Evolutionary conservation across 345 rosid genomes (phyloP), one percentile per base, ranked within the genome.

Genomic region (Gynandropsis gynandra): DNA sequence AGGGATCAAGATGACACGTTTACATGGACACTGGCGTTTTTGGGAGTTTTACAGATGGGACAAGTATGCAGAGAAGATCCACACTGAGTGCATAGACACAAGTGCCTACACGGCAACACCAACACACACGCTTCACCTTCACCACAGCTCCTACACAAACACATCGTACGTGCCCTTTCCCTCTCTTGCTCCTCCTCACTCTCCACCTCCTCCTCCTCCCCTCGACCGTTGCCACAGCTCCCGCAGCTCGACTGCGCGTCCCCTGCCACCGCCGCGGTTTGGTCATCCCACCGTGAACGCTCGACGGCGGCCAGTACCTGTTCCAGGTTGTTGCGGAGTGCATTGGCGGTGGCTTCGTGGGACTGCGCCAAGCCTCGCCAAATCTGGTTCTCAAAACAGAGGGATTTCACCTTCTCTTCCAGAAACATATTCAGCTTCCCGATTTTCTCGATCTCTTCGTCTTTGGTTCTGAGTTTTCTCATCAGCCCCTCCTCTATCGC

Each of bases 311-410:
- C n/a, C 4, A 84, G 79, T 27, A 81, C 77, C 40, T 81, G 79
- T 42, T 87, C 85, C 8, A 87, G 65, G 58, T 81, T 76, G 10
- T 70, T 63, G 6, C 96, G 71, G 4, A 87, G 66, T 17, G 87
- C 77, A 68, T 84, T 88, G 49, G 86, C 90, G 0, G 84, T 69
- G 47, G 88, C 95, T 66, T 88, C 86, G 48, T 82, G 84, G 49
- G 73, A 67, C 59, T 80, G 88, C 8, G 97, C 97, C 59, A 84
- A 55, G 38, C 82, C 90, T 56, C 84, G 74, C 97, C 97, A 88
- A 33, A 84, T 76, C 56, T 88, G 95, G 51, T 82, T 88, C 73
- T 88, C 97, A 8, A 82, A 58, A 52, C 65, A 71, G 1, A 82
- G 35, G 0, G 88, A 75, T 69, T 76, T 84, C 6, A 84, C 76